Percentiles rank a stretch among this genome's conserved stretches.
Conservation (phyloP, 2,329 filamentous ascomycete genomes). For the Cryphonectria radicalis region DNA sequence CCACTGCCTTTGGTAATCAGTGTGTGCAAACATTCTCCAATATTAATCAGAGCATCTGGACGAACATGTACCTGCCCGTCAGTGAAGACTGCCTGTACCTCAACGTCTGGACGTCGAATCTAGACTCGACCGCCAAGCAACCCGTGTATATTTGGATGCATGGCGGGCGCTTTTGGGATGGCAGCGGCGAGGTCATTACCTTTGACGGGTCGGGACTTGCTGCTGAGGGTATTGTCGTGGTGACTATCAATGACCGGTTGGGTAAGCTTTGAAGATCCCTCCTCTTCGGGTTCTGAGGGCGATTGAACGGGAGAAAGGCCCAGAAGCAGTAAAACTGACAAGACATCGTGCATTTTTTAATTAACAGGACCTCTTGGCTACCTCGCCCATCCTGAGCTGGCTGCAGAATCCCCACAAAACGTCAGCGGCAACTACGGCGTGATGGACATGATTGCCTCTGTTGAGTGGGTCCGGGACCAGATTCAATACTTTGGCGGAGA, state of each 20-base stretch:
- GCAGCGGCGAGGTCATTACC: slow-evolving; percentile 43
- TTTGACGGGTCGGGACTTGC: slow-evolving; percentile 63
- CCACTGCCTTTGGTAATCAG: slow-evolving; percentile 46
- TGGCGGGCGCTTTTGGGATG: slow-evolving; percentile 55
- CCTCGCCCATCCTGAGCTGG: slow-evolving; percentile 61
- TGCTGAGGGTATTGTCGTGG: slow-evolving; percentile 66
- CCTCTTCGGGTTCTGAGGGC: no score
- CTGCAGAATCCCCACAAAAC: slow-evolving; percentile 32
- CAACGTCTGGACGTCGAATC: slow-evolving; percentile 54
- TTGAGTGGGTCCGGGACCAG: slow-evolving; percentile 45
- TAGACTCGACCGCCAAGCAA: slow-evolving; percentile 41
- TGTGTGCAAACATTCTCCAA: slow-evolving; percentile 29
- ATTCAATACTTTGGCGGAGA: slow-evolving; percentile 71
- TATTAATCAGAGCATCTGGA: slow-evolving; percentile 36
- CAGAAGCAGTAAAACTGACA: no score
- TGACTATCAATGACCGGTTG: slow-evolving; percentile 77
- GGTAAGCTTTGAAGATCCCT: slow-evolving; percentile 38
- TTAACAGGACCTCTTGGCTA: slow-evolving; percentile 65
- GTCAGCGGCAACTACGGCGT: slow-evolving; percentile 68
- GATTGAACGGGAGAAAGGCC: no score
- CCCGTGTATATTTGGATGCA: slow-evolving; percentile 45
- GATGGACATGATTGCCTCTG: slow-evolving; percentile 67
- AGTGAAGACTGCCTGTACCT: slow-evolving; percentile 72
- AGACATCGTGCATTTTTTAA: no score
- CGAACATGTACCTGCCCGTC: slow-evolving; percentile 9